These are phyloP conservation scores for Barbarea vulgaris DNA, from an alignment of 345 rosid genomes.

Conservation along the genomic window DNA sequence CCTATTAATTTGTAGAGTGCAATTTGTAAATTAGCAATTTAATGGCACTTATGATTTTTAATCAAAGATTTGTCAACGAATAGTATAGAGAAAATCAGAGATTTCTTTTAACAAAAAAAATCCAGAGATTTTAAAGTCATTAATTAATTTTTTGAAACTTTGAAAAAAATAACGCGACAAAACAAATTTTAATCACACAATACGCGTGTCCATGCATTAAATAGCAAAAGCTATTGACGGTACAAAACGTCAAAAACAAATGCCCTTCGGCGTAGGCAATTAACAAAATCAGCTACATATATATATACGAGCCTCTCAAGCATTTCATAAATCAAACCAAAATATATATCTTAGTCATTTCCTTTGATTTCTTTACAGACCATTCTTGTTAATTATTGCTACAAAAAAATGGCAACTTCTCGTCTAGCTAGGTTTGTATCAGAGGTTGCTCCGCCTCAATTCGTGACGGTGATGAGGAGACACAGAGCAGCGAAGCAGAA, in stretches of 20 bases:
- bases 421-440: slow-evolving; percentile 64
- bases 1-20: neutral
- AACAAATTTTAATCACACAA: neutral
- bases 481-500: slow-evolving; percentile 54
- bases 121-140: neutral
- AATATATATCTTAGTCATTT: neutral
- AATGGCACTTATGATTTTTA: neutral
- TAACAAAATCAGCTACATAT: neutral
- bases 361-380: neutral
- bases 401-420: slow-evolving; percentile 63
- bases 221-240: slow-evolving; percentile 38
- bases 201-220: slow-evolving; percentile 37
- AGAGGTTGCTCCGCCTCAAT: slow-evolving; percentile 88
- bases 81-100: neutral
- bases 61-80: neutral
- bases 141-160: neutral
- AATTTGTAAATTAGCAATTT: neutral
- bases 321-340: slow-evolving; percentile 25
- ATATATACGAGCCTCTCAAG: slow-evolving; percentile 25
- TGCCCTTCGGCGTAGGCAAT: slow-evolving; percentile 36
- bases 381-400: neutral
- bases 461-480: slow-evolving; percentile 64
- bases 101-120: neutral
- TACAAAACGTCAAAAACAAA: slow-evolving; percentile 37
- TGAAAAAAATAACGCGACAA: neutral